A percentile compares a stretch with the other conserved stretches of the same genome.
phyloP scores from a whole-genome alignment of 1,139 yeast species.

The Sugiyamaella xylanicola region DNA sequence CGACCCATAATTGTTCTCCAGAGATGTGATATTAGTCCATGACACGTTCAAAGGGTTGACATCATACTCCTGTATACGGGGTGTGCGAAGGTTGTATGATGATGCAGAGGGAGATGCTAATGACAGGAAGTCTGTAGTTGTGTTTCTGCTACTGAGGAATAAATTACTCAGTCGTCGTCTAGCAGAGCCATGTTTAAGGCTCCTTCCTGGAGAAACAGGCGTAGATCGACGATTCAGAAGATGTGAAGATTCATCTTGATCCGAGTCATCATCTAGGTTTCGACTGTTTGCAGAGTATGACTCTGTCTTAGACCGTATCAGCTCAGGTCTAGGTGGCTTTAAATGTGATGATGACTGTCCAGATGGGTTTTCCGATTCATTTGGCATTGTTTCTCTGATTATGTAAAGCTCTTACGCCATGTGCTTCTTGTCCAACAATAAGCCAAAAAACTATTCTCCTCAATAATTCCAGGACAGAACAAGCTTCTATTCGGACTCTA shows the following conservation, averaged over 20 bases:
- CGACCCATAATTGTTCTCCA: conserved; percentile 4
- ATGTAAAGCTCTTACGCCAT: no score
- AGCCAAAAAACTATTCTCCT: no score
- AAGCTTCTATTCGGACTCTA: no score
- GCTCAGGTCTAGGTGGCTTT: conserved; percentile 2
- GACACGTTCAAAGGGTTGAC: not conserved
- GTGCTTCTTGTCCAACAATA: no score
- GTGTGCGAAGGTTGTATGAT: conserved; percentile 15
- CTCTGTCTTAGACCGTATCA: conserved; percentile 7
- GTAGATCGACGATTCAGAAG: conserved; percentile 2
- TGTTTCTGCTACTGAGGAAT: not conserved
- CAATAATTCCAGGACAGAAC: no score
- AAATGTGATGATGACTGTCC: not conserved
- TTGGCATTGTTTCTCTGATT: not conserved
- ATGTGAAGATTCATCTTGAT: not conserved
- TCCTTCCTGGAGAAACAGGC: conserved; percentile 8
- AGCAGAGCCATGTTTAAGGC: not conserved
- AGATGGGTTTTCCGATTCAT: not conserved
- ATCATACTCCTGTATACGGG: conserved; percentile 11
- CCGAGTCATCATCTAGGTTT: not conserved
- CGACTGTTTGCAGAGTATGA: not conserved
- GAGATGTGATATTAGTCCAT: not conserved
- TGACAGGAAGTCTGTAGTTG: conserved; percentile 13
- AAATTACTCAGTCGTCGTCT: conserved; percentile 10
- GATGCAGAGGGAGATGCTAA: conserved; percentile 14